Evolutionary conservation across 805 yeast genomes (phyloP), one percentile per base, ranked within the genome.

Genomic region (Wickerhamiella domercqiae): DNA sequence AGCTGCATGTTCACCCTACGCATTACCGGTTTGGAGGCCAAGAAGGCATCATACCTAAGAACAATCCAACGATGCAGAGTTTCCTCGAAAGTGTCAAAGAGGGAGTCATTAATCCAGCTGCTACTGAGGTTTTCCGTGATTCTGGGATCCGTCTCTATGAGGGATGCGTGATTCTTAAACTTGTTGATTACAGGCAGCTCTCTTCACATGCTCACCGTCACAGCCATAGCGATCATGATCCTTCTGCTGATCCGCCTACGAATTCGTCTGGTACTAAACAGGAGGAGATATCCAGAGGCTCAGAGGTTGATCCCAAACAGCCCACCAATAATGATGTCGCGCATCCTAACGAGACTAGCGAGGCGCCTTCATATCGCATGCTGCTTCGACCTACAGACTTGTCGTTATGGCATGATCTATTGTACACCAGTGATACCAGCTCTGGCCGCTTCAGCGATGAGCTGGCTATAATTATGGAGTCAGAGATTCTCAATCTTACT

Each of bases 21-120:
- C 94, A 86, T 58, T 87, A 75, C 56, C 70, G 93, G 43, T 86
- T 87, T 61, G 93, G 93, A 44, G 81, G 80, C 46, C 87, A 79
- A 36, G 96, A 86, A 48, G 83, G 93, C 5, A 70, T 80, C 35
- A 78, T 90, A 29, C 84, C 94, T 5, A 78, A 78, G 51, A 70
- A 70, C 49, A 79, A 81, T 42, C 78, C 82, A 13, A 70, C 80
- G 53, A 71, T 82, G 35, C 78, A 76, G 39, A 45, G 76, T 44
- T 90, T 90, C 49, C 60, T 87, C 42, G 74, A 76, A 45, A 79
- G 75, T 51, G 78, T 87, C 7, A 76, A 84, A 13, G 64, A 71
- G 39, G 93, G 87, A 36, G 77, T 75, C 49, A 81, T 87, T 11
- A 95, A 96, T 1, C 79, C 82, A 29, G 82, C 93, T 11, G 73